Percentiles rank a stretch among this genome's conserved stretches.
These are phyloP conservation scores for Helotiales sp. DNA, from an alignment of 2,329 filamentous ascomycete genomes.

Conservation along the genomic window DNA sequence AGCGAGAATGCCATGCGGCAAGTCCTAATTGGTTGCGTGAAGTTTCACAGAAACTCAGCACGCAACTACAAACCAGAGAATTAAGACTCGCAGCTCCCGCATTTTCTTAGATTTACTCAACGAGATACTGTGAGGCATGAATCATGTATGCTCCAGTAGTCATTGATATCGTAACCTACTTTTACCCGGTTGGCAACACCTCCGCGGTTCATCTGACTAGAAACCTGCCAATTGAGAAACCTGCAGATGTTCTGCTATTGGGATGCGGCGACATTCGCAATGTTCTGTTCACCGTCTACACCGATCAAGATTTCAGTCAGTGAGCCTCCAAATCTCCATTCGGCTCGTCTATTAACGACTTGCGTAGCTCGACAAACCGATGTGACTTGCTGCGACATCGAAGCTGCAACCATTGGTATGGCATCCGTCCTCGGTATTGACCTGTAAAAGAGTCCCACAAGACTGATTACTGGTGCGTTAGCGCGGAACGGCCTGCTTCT, in stretches of 20 bases:
- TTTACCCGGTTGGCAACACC: not conserved
- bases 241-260: not conserved
- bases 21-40: constrained; percentile 5
- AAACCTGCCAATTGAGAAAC: not conserved
- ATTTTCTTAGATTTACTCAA: constrained; percentile 4
- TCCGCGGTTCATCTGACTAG: not conserved
- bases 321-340: not conserved
- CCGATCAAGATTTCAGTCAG: not conserved
- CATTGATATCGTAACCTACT: constrained; percentile 6
- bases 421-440: not conserved
- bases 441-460: not conserved
- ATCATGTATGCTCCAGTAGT: constrained; percentile 6
- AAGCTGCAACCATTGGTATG: not conserved
- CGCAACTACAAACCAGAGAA: constrained; percentile 5
- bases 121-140: constrained; percentile 2
- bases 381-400: not conserved
- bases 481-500: not conserved
- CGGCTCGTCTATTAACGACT: constrained; percentile 4
- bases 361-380: not conserved
- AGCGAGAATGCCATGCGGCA: constrained; percentile 3
- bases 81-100: constrained; percentile 4
- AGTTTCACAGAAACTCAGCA: constrained; percentile 8
- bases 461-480: constrained; percentile 5
- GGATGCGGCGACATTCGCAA: not conserved
- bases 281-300: not conserved